phyloP scores from a whole-genome alignment of 257 asterid species.

The Datura wrightii region DNA sequence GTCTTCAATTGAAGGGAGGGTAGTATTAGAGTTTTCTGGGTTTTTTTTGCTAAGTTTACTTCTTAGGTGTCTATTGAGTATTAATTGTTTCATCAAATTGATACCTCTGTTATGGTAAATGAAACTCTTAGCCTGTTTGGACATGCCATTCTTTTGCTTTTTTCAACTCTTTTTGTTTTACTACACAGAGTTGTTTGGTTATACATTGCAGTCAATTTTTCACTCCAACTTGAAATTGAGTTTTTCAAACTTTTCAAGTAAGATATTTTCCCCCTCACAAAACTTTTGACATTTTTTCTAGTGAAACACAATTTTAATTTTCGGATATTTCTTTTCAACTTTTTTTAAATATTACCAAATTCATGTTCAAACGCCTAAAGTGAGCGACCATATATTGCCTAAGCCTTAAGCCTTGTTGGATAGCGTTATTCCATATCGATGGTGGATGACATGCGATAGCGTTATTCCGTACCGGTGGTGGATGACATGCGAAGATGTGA shows the following conservation, averaged over 20 bases:
- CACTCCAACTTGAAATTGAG: background rate
- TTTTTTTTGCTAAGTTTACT: background rate
- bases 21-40: background rate
- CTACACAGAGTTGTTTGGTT: background rate
- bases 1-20: conserved; percentile 16
- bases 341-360: background rate
- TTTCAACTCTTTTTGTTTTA: background rate
- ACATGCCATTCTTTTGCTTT: background rate
- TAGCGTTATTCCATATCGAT: background rate
- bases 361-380: background rate
- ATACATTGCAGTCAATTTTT: background rate
- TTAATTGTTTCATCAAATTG: conserved; percentile 12
- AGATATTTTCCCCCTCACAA: background rate
- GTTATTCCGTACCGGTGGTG: too few relatives aligned
- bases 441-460: too few relatives aligned
- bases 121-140: conserved; percentile 8
- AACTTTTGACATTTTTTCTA: background rate
- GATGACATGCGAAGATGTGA: too few relatives aligned
- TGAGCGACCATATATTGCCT: background rate
- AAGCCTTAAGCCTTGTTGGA: background rate
- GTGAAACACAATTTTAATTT: background rate
- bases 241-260: background rate
- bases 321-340: background rate
- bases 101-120: background rate
- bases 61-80: background rate